These are phyloP conservation scores for Bryum argenteum DNA, from an alignment of 225 moss, liverwort and hornwort genomes.

Conservation along the genomic window DNA sequence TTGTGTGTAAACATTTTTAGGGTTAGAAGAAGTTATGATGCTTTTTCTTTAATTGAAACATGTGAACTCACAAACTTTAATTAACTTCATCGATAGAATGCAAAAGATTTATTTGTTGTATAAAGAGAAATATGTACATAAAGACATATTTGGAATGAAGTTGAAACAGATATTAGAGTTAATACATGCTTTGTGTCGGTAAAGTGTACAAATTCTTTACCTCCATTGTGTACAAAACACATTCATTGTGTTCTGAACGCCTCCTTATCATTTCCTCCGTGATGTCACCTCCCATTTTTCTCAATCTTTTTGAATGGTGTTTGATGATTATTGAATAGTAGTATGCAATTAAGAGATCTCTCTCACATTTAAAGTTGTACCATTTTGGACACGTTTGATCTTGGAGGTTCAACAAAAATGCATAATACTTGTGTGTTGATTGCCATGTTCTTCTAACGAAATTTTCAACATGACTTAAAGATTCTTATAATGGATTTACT, in stretches of 20 bases:
- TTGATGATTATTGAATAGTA: not conserved
- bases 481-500: too few species aligned
- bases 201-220: not conserved
- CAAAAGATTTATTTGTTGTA: too few species aligned
- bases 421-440: too few species aligned
- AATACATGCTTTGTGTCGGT: not conserved
- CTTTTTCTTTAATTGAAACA: not conserved
- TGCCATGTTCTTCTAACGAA: too few species aligned
- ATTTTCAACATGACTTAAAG: too few species aligned
- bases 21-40: not conserved
- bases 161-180: not conserved
- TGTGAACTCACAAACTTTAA: not conserved
- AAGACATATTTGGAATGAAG: not conserved
- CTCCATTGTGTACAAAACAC: constrained; percentile 66
- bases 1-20: not conserved
- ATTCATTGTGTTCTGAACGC: constrained; percentile 66
- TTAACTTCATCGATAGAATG: not conserved
- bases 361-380: too few species aligned
- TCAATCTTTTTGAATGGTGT: not conserved
- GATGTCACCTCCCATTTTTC: constrained; percentile 54
- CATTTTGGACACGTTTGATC: too few species aligned
- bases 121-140: not conserved
- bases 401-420: too few species aligned
- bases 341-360: too few species aligned
- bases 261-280: constrained; percentile 63